Evolutionary conservation across 345 rosid genomes (phyloP), one percentile per base, ranked within the genome.

Genomic region (Eucalyptus sp.): DNA sequence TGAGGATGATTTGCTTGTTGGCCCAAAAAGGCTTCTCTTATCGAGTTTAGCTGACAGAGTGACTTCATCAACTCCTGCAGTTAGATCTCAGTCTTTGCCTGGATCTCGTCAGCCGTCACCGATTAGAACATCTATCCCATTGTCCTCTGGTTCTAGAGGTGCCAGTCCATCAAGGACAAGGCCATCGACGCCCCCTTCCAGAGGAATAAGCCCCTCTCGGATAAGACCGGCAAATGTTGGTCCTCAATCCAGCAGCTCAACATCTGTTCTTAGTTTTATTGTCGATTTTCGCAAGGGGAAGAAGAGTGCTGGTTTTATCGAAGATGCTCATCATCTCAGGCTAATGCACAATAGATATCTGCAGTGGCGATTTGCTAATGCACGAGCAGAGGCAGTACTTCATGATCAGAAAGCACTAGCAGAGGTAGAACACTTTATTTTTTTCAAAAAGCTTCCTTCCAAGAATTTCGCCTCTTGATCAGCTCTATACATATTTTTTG

Each of bases 341-440:
- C 92, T 96, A 89, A 94, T 98, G 85, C 90, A 98, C 90, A 98
- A 97, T 88, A 94, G 99, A 93, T 92, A 89, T 91, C 89, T 97
- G 92, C 99, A 98, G 90, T 98, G 99, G 99, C 92, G 97, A 90
- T 97, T 97, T 90, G 94, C 97, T 86, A 96, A 95, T 95, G 96
- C 99, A 51, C 89, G 92, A 86, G 94, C 95, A 81, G 98, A 95
- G 87, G 93, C 94, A 93, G 98, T 93, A 64, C 93, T 96, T 91
- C 94, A 91, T 89, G 89, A 91, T 88, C 96, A 97, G 93, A 94
- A 95, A 93, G 89, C 91, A 89, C 95, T 88, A n/a, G 95, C 96
- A 41, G 98, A 97, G 99, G 99, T 98, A 94, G 60, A 84, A 60
- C 89, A 88, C 87, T 87, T 87, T 46, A 20, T 41, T 11, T 76